These are phyloP conservation scores for Guillardia theta DNA, from an alignment of 78 protist species.

Conservation along the genomic window DNA sequence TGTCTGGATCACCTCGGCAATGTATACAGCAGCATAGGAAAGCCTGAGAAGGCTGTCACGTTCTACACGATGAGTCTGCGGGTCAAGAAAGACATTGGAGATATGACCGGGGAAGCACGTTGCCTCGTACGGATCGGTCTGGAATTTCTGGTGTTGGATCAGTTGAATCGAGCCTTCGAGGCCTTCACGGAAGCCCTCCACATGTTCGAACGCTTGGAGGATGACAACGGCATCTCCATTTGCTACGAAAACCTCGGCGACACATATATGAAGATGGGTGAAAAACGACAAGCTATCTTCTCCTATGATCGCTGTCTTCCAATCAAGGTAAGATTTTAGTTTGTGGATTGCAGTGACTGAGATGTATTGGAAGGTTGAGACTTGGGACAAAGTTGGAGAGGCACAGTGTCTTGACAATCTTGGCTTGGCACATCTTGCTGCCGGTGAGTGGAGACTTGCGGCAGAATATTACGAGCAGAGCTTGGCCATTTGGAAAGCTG, in stretches of 20 bases:
- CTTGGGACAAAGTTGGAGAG: conserved; percentile 21
- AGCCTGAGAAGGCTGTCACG: conserved; percentile 18
- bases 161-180: conserved; percentile 21
- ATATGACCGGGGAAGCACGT: conserved; percentile 27
- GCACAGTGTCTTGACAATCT: conserved; percentile 40
- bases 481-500: neutral
- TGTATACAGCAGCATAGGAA: neutral
- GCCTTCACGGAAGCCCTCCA: conserved; percentile 42
- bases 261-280: conserved; percentile 42
- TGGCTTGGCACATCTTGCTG: conserved; percentile 12
- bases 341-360: too few relatives aligned
- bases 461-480: conserved; percentile 39
- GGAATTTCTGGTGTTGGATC: neutral
- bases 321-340: too few relatives aligned
- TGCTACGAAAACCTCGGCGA: conserved; percentile 50
- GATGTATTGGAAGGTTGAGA: conserved; percentile 7
- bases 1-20: neutral
- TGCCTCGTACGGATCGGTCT: conserved; percentile 38
- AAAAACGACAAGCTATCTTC: conserved; percentile 13
- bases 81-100: conserved; percentile 33
- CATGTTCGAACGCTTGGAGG: conserved; percentile 41
- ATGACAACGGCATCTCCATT: conserved; percentile 17
- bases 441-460: conserved; percentile 29
- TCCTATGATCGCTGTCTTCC: conserved; percentile 35
- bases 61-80: conserved; percentile 43